Percentiles rank a stretch among this genome's conserved stretches.
Conservation (phyloP, 371 early-diverging fungal genomes). For the Sporodiniella umbellata region DNA sequence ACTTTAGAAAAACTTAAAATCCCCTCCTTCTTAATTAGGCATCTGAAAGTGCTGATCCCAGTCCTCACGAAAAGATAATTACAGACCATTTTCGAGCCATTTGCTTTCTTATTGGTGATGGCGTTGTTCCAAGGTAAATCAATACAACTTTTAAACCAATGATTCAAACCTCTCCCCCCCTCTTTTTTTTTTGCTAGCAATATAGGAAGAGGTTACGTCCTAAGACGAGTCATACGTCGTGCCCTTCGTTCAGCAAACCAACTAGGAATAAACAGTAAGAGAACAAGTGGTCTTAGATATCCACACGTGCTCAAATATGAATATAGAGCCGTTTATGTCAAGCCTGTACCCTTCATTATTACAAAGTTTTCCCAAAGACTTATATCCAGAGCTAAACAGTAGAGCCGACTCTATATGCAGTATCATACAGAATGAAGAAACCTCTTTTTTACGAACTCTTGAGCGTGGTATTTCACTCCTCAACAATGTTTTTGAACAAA, state of each 20-base stretch:
- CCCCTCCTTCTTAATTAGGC: slow-evolving; percentile 1
- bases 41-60: slow-evolving; percentile 25
- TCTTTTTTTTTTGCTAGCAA: slow-evolving; percentile 39
- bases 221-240: slow-evolving; percentile 75
- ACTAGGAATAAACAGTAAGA: slow-evolving; percentile 56
- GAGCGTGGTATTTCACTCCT: slow-evolving; percentile 61
- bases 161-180: neutral
- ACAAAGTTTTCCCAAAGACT: slow-evolving; percentile 45
- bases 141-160: neutral
- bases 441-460: slow-evolving; percentile 59
- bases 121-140: slow-evolving; percentile 67
- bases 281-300: neutral
- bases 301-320: neutral
- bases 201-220: slow-evolving; percentile 75
- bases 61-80: slow-evolving; percentile 63
- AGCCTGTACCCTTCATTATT: slow-evolving; percentile 59
- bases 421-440: slow-evolving; percentile 68
- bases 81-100: slow-evolving; percentile 76
- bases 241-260: slow-evolving; percentile 70
- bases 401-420: slow-evolving; percentile 52
- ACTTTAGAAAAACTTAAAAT: neutral
- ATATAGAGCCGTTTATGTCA: slow-evolving; percentile 56
- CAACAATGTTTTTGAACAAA: slow-evolving; percentile 52
- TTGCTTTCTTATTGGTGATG: slow-evolving; percentile 73
- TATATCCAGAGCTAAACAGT: slow-evolving; percentile 57